phyloP scores from a whole-genome alignment of 2,329 filamentous ascomycete genomes.

The Colletotrichum sp. region DNA sequence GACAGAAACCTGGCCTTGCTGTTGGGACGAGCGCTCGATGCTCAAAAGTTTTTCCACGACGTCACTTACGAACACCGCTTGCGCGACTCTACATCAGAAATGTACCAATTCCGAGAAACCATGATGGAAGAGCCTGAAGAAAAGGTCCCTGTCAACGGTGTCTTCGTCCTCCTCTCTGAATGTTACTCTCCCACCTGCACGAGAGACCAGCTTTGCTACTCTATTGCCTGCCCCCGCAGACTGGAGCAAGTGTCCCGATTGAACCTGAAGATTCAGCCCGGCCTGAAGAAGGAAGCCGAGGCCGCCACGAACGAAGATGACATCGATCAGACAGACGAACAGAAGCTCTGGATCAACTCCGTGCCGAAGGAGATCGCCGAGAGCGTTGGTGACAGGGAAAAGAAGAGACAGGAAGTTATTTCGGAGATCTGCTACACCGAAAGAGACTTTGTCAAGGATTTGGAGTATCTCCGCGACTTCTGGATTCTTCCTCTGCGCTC shows the following conservation, averaged over 20 bases:
- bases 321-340: conserved; percentile 84
- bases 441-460: conserved; percentile 97
- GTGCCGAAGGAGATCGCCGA: conserved; percentile 95
- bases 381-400: conserved; percentile 86
- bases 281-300: conserved; percentile 71
- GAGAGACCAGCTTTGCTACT: conserved; percentile 93
- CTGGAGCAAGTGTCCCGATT: conserved; percentile 93
- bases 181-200: conserved; percentile 99
- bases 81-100: conserved; percentile 90
- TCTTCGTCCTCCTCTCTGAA: conserved; percentile 94
- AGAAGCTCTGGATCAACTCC: conserved; percentile 99
- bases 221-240: conserved; percentile 92
- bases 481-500: conserved; percentile 94
- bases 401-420: conserved; percentile 98
- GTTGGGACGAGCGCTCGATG: conserved; percentile 88
- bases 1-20: conserved; percentile 93
- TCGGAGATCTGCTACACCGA: conserved; percentile 99
- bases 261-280: conserved; percentile 91
- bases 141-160: conserved; percentile 81
- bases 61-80: conserved; percentile 97
- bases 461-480: conserved; percentile 97
- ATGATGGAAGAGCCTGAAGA: conserved; percentile 84
- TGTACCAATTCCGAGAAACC: conserved; percentile 96
- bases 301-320: conserved; percentile 77
- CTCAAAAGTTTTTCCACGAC: conserved; percentile 99